A percentile compares a stretch with the other conserved stretches of the same genome.
Conservation (phyloP, 2,329 filamentous ascomycete species). For the Penicillium polonicum region DNA sequence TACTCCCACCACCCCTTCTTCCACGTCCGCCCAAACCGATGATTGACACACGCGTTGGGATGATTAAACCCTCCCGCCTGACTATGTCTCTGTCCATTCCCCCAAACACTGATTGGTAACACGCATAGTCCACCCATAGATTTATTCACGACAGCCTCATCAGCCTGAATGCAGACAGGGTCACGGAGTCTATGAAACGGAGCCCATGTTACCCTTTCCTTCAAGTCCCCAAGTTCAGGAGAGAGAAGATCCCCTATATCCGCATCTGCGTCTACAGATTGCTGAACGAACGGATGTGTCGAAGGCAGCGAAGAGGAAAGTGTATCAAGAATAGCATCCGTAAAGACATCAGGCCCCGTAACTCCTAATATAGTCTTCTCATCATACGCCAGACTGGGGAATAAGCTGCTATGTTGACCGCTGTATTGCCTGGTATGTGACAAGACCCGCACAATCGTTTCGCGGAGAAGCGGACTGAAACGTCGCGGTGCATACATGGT, state of each 20-base stretch:
- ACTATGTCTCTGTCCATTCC: conserved; percentile 38
- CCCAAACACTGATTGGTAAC: conserved; percentile 68
- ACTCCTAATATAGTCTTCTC: conserved; percentile 32
- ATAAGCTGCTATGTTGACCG: conserved; percentile 12
- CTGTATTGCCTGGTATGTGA: conserved; percentile 33
- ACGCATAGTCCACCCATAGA: conserved; percentile 83
- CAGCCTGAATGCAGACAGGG: conserved; percentile 28
- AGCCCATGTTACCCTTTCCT: conserved; percentile 33
- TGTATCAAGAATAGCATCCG: conserved; percentile 34
- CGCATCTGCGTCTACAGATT: conserved; percentile 25
- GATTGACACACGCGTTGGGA: conserved; percentile 33
- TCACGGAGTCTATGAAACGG: conserved; percentile 31
- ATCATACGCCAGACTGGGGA: conserved; percentile 17
- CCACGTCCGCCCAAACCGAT: conserved; percentile 36
- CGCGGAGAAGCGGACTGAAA: conserved; percentile 36
- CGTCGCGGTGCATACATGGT: conserved; percentile 36
- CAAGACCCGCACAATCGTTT: conserved; percentile 32
- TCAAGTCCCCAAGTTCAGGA: background rate
- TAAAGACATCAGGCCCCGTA: conserved; percentile 37
- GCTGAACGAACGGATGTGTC: conserved; percentile 26
- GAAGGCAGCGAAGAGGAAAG: conserved; percentile 30
- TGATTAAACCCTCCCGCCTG: conserved; percentile 28
- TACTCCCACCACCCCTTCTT: conserved; percentile 34
- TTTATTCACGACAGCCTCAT: conserved; percentile 43
- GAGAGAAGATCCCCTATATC: conserved; percentile 20